These are phyloP conservation scores for Pseudonectria buxi DNA, from an alignment of 2,329 filamentous ascomycete species.

Conservation along the genomic window DNA sequence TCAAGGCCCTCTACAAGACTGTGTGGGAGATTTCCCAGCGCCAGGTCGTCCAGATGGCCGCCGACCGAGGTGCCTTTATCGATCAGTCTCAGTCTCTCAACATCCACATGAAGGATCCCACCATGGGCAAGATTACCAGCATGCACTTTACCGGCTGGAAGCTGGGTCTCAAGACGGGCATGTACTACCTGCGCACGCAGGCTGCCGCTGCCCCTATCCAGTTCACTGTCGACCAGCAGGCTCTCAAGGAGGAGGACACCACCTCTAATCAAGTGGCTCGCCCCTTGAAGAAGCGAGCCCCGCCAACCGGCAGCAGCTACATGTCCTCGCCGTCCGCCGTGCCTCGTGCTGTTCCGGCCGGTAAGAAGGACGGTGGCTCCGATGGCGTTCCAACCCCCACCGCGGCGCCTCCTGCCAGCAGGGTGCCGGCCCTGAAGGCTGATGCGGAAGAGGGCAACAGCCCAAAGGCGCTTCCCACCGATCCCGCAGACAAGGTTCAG, in stretches of 20 bases:
- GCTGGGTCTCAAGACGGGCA: constrained; percentile 97
- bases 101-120: constrained; percentile 98
- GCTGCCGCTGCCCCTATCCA: constrained; percentile 95
- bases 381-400: constrained; percentile 65
- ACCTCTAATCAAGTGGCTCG: constrained; percentile 58
- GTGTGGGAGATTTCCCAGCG: constrained; percentile 99
- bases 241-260: constrained; percentile 79
- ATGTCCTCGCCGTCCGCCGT: constrained; percentile 54
- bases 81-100: constrained; percentile 99
- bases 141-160: constrained; percentile 99
- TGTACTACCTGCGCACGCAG: constrained; percentile 99
- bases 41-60: constrained; percentile 93
- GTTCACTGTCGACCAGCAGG: constrained; percentile 97
- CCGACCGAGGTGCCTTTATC: constrained; percentile 96
- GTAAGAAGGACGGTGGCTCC: constrained; percentile 44
- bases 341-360: constrained; percentile 60
- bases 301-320: constrained; percentile 47
- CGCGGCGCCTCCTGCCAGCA: constrained; percentile 59
- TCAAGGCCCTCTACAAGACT: constrained; percentile 98
- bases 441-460: constrained; percentile 71
- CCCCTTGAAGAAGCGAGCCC: constrained; percentile 62
- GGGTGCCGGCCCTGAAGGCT: constrained; percentile 65
- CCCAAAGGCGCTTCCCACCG: constrained; percentile 68
- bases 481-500: constrained; percentile 57
- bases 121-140: constrained; percentile 99